Evolutionary conservation across 805 yeast species (phyloP), one percentile per base, ranked within the genome.

Genomic region (Barnettozyma populi): DNA sequence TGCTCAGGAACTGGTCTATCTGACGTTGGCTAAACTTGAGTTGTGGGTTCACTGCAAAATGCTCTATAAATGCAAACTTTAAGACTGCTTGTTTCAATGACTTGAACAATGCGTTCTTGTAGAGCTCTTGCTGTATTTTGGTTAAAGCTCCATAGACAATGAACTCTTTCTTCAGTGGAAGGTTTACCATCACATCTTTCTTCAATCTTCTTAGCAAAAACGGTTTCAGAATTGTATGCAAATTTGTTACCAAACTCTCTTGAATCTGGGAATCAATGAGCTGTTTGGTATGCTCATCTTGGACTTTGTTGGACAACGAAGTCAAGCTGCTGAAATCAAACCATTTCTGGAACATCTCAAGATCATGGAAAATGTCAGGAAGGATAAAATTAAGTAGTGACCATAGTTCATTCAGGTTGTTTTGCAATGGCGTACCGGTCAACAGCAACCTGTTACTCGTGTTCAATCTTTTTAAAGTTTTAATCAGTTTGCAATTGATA

Each of bases 361-460:
- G 75, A 64, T 92, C 98, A 38, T 87, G 87, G 63, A 92, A 92
- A 25, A 94, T 86, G 57, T 90, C 97, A 0, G 99, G 99, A 44
- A 92, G 70, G 32, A 94, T 84, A 61, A 92, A 92, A 62, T 94
- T 94, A 46, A 92, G 71, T 48, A 94, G 69, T 0, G 97, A 85
- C 98, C 98, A 92, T 35, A 94, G 68, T 66, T 94, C 98, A 45
- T 84, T 78, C 48, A 92, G 69, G 59, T 90, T 92, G 63, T 92
- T 92, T 64, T 92, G 99, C 45, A 92, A 70, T 0, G 99, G 98
- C 0, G 99, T 92, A n/a, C 99, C 99, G 0, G 99, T 92, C 13
- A 92, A 68, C 24, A 92, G 69, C 41, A 92, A 69, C 52, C 97
- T 71, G 60, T 92, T 92, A 1, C 79, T 72, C 1, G 85, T 82